These are phyloP conservation scores for Leccinum huronense DNA, from an alignment of 1,284 basidiomycete genomes.

Conservation along the genomic window DNA sequence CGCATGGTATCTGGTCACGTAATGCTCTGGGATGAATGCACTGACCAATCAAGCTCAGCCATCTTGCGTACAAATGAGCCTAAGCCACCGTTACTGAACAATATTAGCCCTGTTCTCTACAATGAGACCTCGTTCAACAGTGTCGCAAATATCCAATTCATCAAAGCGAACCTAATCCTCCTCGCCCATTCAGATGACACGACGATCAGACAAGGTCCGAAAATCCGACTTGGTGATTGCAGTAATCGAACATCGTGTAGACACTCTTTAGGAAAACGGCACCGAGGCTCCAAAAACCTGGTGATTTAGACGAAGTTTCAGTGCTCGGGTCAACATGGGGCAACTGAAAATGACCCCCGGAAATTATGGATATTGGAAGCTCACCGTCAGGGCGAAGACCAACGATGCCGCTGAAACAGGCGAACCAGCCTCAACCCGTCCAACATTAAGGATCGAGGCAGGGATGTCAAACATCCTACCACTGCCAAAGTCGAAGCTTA, in stretches of 20 bases:
- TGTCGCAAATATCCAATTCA: neutral
- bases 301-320: neutral
- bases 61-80: constrained; percentile 55
- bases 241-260: neutral
- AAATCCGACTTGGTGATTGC: neutral
- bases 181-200: constrained; percentile 46
- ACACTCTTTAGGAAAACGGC: neutral
- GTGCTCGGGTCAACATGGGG: neutral
- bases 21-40: constrained; percentile 36
- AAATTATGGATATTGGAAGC: neutral
- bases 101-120: too few relatives aligned
- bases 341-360: neutral
- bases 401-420: neutral
- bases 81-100: neutral
- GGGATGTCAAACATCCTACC: too few relatives aligned
- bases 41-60: constrained; percentile 53
- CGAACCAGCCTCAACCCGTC: neutral
- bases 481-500: too few relatives aligned
- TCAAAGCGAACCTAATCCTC: constrained; percentile 38
- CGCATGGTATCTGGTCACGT: constrained; percentile 44
- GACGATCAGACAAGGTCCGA: neutral
- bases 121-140: neutral
- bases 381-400: neutral
- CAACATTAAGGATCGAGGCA: neutral
- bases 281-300: neutral